These are phyloP conservation scores for Lycium barbarum DNA, from an alignment of 257 asterid species.

Conservation along the genomic window DNA sequence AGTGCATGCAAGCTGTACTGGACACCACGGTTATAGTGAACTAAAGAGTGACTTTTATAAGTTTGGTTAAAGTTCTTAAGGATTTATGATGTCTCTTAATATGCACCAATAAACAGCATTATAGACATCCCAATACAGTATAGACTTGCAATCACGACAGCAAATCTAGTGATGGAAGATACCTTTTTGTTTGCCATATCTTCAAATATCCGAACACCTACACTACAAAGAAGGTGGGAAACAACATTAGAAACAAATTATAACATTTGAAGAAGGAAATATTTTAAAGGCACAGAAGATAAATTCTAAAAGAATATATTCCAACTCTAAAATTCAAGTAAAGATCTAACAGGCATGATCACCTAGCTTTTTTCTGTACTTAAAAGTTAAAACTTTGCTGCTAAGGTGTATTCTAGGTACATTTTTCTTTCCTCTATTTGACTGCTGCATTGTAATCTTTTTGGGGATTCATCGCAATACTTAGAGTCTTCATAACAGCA, in stretches of 20 bases:
- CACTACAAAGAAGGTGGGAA: constrained; percentile 40
- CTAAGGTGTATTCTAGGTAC: background rate
- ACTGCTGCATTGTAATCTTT: background rate
- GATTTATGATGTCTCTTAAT: constrained; percentile 17
- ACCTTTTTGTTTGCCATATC: constrained; percentile 82
- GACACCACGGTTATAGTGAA: background rate
- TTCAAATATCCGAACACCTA: constrained; percentile 98
- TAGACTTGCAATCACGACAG: background rate
- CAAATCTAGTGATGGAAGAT: constrained; percentile 28
- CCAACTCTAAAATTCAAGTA: constrained; percentile 20
- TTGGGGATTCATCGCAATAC: background rate
- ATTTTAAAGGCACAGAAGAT: constrained; percentile 25
- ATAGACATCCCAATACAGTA: constrained; percentile 4
- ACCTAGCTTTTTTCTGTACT: background rate
- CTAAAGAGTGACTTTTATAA: background rate
- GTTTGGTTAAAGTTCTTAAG: background rate
- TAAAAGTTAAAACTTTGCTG: background rate
- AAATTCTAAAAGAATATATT: background rate
- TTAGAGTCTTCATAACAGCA: constrained; percentile 8
- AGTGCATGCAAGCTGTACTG: background rate
- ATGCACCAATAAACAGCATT: constrained; percentile 22
- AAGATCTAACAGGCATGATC: background rate
- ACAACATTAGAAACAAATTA: constrained; percentile 26
- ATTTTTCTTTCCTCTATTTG: constrained; percentile 5
- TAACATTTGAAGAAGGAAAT: background rate